These are phyloP conservation scores for Phoma sp. DNA, from an alignment of 2,329 filamentous ascomycete genomes.

Conservation along the genomic window DNA sequence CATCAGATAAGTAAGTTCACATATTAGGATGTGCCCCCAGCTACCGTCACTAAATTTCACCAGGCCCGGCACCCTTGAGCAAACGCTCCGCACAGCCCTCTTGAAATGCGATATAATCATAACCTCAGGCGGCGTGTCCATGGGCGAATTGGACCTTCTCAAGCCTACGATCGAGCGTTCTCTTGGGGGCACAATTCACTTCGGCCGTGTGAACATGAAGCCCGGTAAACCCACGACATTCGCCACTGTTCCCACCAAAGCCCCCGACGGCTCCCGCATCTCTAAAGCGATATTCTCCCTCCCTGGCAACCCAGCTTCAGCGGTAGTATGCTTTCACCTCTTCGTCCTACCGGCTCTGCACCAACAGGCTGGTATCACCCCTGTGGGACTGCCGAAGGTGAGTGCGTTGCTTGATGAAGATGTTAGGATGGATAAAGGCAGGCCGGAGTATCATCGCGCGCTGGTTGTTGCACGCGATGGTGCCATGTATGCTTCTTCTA, in stretches of 20 bases:
- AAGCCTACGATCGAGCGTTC: conserved; percentile 94
- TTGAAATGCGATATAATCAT: conserved; percentile 81
- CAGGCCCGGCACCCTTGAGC: conserved; percentile 74
- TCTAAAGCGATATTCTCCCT: conserved; percentile 84
- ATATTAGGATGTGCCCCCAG: not conserved
- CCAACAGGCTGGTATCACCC: conserved; percentile 72
- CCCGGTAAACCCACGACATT: conserved; percentile 98
- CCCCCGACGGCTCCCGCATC: conserved; percentile 55
- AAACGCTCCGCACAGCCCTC: conserved; percentile 76
- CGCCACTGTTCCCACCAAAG: conserved; percentile 78
- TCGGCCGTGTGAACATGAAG: conserved; percentile 96
- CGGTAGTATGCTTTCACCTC: conserved; percentile 90
- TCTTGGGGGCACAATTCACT: conserved; percentile 92
- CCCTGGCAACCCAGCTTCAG: conserved; percentile 92
- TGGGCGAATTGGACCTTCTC: conserved; percentile 96
- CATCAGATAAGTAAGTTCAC: conserved; percentile 66
- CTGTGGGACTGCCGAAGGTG: conserved; percentile 74
- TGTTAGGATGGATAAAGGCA: conserved; percentile 74
- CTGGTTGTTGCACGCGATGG: conserved; percentile 73
- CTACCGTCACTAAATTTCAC: conserved; percentile 32
- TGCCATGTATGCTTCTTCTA: conserved; percentile 75
- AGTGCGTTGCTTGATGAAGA: conserved; percentile 76
- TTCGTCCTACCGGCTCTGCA: conserved; percentile 91
- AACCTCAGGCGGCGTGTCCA: conserved; percentile 93
- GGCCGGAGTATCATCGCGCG: conserved; percentile 91